A percentile compares a stretch with the other conserved stretches of the same genome.
phyloP scores from a whole-genome alignment of 495 filamentous ascomycete genomes.

The Penicillium nucicola region DNA sequence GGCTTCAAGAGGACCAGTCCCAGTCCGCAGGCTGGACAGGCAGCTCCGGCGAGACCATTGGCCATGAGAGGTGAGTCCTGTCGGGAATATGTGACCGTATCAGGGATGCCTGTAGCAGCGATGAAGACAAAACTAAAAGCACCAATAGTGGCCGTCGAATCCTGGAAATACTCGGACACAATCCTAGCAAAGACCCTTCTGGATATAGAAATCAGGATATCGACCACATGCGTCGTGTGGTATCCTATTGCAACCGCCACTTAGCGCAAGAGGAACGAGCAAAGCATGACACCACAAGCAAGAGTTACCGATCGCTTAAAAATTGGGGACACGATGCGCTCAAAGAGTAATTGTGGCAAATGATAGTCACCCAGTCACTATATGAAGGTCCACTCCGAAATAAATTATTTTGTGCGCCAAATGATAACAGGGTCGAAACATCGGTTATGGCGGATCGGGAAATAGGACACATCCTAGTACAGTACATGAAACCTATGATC shows the following conservation, averaged over 20 bases:
- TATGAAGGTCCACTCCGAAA: too few relatives aligned
- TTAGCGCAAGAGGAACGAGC: background rate
- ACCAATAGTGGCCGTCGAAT: background rate
- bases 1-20: background rate
- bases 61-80: background rate
- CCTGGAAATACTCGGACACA: background rate
- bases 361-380: too few relatives aligned
- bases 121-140: background rate
- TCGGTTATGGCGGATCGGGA: too few relatives aligned
- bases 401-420: too few relatives aligned
- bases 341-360: background rate
- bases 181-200: background rate
- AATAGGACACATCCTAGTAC: too few relatives aligned
- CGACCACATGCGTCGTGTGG: slow-evolving; percentile 2
- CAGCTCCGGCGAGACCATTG: background rate
- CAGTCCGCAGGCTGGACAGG: background rate
- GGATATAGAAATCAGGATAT: background rate
- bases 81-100: background rate
- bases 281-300: background rate
- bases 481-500: too few relatives aligned
- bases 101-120: background rate
- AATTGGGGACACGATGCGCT: slow-evolving; percentile 1
- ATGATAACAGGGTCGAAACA: too few relatives aligned
- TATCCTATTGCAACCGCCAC: slow-evolving; percentile 1
- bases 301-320: background rate